Base-by-base conservation (phyloP, 2,329 filamentous ascomycete species). In the Hypoxylon sp. region DNA sequence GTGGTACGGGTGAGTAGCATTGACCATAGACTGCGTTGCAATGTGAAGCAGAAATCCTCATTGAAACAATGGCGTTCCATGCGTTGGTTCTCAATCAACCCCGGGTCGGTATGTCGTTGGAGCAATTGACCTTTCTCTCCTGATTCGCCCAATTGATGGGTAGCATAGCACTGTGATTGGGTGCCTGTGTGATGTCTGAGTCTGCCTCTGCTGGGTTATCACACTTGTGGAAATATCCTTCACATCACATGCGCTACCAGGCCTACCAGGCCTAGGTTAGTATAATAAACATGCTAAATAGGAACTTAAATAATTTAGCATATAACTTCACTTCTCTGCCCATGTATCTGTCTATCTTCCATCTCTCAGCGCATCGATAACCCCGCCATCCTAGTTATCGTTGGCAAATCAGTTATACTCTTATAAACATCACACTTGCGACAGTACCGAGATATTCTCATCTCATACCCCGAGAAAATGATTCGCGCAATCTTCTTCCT, bases 211-310 rank as follows among this genome's bases (percentile, higher is more conserved):
- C 33, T 26, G 59, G 59, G 47, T 52, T 26, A 59, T 70, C 63
- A 63, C 67, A 47, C 51, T 37, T 57, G 42, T 29, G 51, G 46
- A 52, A 61, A 67, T 64, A 42, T 59, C 26, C 3, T 48, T 52
- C 68, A 68, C 65, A 35, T 68, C 65, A 62, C 68, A 71, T 66
- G 61, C 26, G 48, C 53, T 3, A 51, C 22, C 57, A 11, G 48
- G 13, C 64, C 55, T 62, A 31, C 59, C 44, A 70, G 1, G 19
- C 19, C 19, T 22, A 37, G 58, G 24, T 47, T n/a, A n/a, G n/a
- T n/a, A n/a, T n/a, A n/a, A n/a, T n/a, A 6, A 59, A 31, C 3
- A 42, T 37, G 33, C 24, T 14, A 47, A 63, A 54, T 19, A 33
- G 60, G 57, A 5, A n/a, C 64, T 55, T 61, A 11, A 54, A 46